Conservation (phyloP, 257 asterid species). For the Capsicum baccatum region DNA sequence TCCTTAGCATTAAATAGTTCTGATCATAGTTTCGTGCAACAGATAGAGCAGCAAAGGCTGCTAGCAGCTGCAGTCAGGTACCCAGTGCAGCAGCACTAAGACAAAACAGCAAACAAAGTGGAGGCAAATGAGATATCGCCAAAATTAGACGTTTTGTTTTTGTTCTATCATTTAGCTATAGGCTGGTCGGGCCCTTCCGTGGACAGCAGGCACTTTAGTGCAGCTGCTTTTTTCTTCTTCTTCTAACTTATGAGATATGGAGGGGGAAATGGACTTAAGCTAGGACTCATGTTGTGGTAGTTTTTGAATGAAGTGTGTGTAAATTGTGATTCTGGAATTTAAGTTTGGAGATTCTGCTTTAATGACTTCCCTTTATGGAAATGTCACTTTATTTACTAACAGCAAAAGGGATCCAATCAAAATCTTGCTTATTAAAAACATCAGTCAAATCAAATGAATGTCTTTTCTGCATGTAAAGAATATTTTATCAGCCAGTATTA, state of each 20-base stretch:
- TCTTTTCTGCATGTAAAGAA: slow-evolving; percentile 31
- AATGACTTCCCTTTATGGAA: slow-evolving; percentile 32
- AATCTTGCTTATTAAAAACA: neutral
- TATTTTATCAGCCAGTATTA: slow-evolving; percentile 5
- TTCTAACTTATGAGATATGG: neutral
- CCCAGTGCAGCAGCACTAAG: slow-evolving; percentile 51
- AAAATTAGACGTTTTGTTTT: neutral
- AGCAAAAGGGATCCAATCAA: slow-evolving; percentile 27
- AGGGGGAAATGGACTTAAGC: neutral
- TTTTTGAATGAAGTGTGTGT: slow-evolving; percentile 26
- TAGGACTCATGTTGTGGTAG: neutral
- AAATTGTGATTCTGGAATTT: slow-evolving; percentile 39
- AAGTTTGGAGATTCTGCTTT: slow-evolving; percentile 38
- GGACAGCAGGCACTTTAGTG: too few species aligned
- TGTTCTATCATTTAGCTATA: too few species aligned
- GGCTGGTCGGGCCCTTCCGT: too few species aligned
- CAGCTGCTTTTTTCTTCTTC: neutral
- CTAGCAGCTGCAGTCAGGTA: slow-evolving; percentile 81
- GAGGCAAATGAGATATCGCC: neutral
- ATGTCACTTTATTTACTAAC: slow-evolving; percentile 26
- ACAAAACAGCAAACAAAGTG: neutral
- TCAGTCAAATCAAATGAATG: slow-evolving; percentile 28
- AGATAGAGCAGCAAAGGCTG: slow-evolving; percentile 89
- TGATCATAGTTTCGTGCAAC: slow-evolving; percentile 28
- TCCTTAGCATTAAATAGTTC: slow-evolving; percentile 12